A percentile compares a stretch with the other conserved stretches of the same genome.
phyloP scores from a whole-genome alignment of 2,329 filamentous ascomycete genomes.

The Nannizziopsis arthrosporioides region DNA sequence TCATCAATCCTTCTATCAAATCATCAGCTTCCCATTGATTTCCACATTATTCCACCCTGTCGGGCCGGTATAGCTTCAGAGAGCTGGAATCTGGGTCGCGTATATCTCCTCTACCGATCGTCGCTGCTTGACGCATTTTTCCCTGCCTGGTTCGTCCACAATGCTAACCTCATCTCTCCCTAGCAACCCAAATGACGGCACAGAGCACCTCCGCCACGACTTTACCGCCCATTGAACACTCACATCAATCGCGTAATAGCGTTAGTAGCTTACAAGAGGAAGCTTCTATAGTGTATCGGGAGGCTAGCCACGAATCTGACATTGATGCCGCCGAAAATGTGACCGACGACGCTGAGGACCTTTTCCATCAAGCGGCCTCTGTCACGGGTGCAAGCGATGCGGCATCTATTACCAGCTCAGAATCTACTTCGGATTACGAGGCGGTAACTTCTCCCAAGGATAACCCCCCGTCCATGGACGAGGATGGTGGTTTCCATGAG shows the following conservation, averaged over 20 bases:
- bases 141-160: conserved; percentile 21
- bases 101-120: conserved; percentile 18
- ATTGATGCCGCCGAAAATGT: conserved; percentile 16
- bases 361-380: not conserved
- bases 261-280: not conserved
- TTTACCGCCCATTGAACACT: conserved; percentile 1
- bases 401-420: conserved; percentile 19
- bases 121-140: conserved; percentile 17
- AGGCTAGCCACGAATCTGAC: conserved; percentile 9
- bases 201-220: conserved; percentile 23
- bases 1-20: conserved; percentile 26
- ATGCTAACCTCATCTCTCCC: conserved; percentile 30
- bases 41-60: conserved; percentile 19
- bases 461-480: conserved; percentile 34
- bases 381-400: not conserved
- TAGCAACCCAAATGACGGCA: conserved; percentile 38
- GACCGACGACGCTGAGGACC: conserved; percentile 2
- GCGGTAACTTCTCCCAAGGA: conserved; percentile 39
- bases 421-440: conserved; percentile 42
- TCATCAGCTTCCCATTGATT: conserved; percentile 31
- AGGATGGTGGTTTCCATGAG: conserved; percentile 62
- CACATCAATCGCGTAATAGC: not conserved
- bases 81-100: conserved; percentile 25
- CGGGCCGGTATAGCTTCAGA: conserved; percentile 20
- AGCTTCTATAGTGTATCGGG: not conserved